These are phyloP conservation scores for Morella rubra DNA, from an alignment of 306 rosid genomes.

Conservation along the genomic window DNA sequence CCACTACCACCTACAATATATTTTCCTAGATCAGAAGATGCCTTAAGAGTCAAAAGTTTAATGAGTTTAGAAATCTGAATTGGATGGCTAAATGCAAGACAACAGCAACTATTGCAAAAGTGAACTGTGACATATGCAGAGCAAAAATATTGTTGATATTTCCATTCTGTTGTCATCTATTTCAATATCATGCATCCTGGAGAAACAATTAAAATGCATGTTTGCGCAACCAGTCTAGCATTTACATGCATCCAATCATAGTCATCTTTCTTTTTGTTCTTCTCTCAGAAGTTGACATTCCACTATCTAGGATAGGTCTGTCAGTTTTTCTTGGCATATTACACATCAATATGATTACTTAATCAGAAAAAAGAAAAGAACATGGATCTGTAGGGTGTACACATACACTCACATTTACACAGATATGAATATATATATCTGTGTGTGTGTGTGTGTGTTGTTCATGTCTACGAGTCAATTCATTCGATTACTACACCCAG, in stretches of 20 bases:
- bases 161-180: background rate
- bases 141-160: background rate
- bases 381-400: no score
- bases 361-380: no score
- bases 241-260: background rate
- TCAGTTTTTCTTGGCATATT: background rate
- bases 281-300: background rate
- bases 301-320: background rate
- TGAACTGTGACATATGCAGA: background rate
- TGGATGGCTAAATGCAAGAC: background rate
- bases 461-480: no score
- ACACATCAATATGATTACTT: background rate
- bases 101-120: background rate
- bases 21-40: background rate
- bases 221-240: background rate
- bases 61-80: constrained; percentile 13
- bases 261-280: background rate
- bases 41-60: constrained; percentile 14
- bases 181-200: background rate
- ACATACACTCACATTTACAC: no score
- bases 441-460: no score
- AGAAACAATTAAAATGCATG: background rate
- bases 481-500: no score
- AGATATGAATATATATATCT: no score
- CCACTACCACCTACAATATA: constrained; percentile 34